A percentile compares a stretch with the other conserved stretches of the same genome.
These are phyloP conservation scores for Maudiozyma serrabonitensis DNA, from an alignment of 805 yeast genomes.

Conservation along the genomic window DNA sequence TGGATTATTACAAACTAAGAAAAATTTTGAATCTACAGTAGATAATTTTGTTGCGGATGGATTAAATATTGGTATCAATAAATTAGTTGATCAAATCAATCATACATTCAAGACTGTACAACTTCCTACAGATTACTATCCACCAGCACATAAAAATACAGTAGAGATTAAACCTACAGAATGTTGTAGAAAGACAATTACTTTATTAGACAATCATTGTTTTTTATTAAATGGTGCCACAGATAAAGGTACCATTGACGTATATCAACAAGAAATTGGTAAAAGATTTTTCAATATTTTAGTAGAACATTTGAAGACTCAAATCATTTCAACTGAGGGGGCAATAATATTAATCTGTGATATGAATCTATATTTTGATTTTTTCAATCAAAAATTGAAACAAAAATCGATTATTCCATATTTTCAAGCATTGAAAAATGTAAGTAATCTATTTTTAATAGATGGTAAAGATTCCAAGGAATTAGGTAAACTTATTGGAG, in stretches of 20 bases:
- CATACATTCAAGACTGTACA: constrained; percentile 46
- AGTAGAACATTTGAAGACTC: constrained; percentile 66
- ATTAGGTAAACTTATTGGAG: constrained; percentile 74
- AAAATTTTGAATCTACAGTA: constrained; percentile 66
- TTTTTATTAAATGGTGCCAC: constrained; percentile 69
- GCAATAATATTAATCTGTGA: constrained; percentile 78
- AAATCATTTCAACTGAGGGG: constrained; percentile 68
- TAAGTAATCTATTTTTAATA: constrained; percentile 76
- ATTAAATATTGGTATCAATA: constrained; percentile 82
- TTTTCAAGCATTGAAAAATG: constrained; percentile 69
- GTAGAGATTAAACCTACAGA: constrained; percentile 41
- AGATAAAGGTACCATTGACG: constrained; percentile 80
- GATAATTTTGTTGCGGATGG: constrained; percentile 93
- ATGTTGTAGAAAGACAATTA: constrained; percentile 57
- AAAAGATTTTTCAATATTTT: constrained; percentile 70
- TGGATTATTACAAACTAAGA: constrained; percentile 68
- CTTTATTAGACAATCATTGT: constrained; percentile 60
- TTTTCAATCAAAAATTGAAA: constrained; percentile 47
- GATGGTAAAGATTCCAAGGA: constrained; percentile 62
- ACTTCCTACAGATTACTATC: constrained; percentile 54
- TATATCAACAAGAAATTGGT: constrained; percentile 89
- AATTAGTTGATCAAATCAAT: constrained; percentile 73
- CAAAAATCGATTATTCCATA: constrained; percentile 65
- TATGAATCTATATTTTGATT: constrained; percentile 67
- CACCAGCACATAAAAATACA: constrained; percentile 18